Conservation (phyloP, 148 eudicot species). For the Amaranthus cruentus region DNA sequence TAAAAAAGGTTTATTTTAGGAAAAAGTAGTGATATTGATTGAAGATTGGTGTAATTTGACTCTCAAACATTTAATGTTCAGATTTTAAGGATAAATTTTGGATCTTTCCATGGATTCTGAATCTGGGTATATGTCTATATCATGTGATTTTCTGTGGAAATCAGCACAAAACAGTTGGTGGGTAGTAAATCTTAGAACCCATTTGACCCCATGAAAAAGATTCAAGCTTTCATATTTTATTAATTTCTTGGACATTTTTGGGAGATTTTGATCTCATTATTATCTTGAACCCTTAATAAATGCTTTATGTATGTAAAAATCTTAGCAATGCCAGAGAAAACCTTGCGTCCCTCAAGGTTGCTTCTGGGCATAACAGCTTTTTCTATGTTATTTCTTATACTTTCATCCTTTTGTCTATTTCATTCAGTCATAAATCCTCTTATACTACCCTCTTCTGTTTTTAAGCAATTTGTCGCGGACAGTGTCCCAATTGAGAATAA, state of each 20-base stretch:
- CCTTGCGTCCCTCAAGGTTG: conserved; percentile 44
- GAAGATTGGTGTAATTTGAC: not conserved
- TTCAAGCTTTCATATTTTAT: not conserved
- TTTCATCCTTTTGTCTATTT: conserved; percentile 54
- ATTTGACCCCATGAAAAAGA: not conserved
- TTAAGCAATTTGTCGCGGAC: conserved; percentile 37
- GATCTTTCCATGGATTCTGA: conserved; percentile 8
- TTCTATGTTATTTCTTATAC: conserved; percentile 43
- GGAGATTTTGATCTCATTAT: not conserved
- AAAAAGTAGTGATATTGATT: conserved; percentile 11
- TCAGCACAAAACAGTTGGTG: conserved; percentile 7
- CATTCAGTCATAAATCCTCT: conserved; percentile 43
- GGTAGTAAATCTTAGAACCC: not conserved
- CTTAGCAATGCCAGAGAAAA: conserved; percentile 48
- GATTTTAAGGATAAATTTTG: conserved; percentile 12
- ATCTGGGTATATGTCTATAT: conserved; percentile 3
- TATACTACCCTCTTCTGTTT: conserved; percentile 41
- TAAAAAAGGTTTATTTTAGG: not conserved
- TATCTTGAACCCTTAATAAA: conserved; percentile 10
- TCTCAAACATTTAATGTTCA: not conserved
- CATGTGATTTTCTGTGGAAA: conserved; percentile 16
- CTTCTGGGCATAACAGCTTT: conserved; percentile 41
- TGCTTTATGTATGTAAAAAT: conserved; percentile 25
- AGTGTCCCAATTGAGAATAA: conserved; percentile 22
- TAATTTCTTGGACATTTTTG: not conserved